These are phyloP conservation scores for Pulchroboletus neoregius DNA, from an alignment of 1,284 basidiomycete genomes.

Conservation along the genomic window DNA sequence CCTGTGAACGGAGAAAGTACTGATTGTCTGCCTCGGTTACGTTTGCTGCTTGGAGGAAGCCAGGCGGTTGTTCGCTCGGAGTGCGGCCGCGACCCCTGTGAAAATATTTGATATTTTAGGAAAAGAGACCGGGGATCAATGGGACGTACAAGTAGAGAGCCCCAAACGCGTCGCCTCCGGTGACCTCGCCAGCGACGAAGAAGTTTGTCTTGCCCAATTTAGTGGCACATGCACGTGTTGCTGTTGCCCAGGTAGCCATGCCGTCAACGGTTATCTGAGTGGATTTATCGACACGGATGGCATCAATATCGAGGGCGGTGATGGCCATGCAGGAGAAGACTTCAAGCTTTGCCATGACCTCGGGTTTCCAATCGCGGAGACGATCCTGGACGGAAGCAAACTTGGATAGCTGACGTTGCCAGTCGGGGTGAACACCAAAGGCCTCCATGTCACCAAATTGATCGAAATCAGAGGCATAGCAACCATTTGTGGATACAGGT, in stretches of 20 bases:
- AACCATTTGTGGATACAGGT: slow-evolving; percentile 55
- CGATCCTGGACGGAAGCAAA: slow-evolving; percentile 94
- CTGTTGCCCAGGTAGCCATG: slow-evolving; percentile 69
- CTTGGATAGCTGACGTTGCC: slow-evolving; percentile 90
- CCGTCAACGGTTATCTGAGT: slow-evolving; percentile 86
- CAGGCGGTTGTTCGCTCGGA: slow-evolving; percentile 58
- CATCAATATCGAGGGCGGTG: slow-evolving; percentile 83
- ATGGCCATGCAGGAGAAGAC: slow-evolving; percentile 82
- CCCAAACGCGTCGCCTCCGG: slow-evolving; percentile 90
- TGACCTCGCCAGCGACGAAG: slow-evolving; percentile 87
- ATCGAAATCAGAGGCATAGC: slow-evolving; percentile 81
- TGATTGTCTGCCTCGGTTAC: slow-evolving; percentile 55
- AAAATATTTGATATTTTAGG: slow-evolving; percentile 1
- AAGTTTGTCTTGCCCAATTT: slow-evolving; percentile 79
- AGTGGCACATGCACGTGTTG: slow-evolving; percentile 70
- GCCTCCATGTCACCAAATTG: slow-evolving; percentile 94
- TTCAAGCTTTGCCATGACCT: slow-evolving; percentile 72
- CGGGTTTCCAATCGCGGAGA: slow-evolving; percentile 81
- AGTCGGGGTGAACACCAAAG: slow-evolving; percentile 92
- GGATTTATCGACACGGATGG: slow-evolving; percentile 90
- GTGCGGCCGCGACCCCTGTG: slow-evolving; percentile 81
- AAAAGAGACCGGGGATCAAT: neutral
- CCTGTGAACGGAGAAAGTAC: slow-evolving; percentile 74
- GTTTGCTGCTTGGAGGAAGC: slow-evolving; percentile 66
- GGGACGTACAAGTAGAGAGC: slow-evolving; percentile 72